Evolutionary conservation across 176 grass and related monocot genomes (phyloP), one percentile per base, ranked within the genome.

Genomic region (Eremochloa ophiuroides): DNA sequence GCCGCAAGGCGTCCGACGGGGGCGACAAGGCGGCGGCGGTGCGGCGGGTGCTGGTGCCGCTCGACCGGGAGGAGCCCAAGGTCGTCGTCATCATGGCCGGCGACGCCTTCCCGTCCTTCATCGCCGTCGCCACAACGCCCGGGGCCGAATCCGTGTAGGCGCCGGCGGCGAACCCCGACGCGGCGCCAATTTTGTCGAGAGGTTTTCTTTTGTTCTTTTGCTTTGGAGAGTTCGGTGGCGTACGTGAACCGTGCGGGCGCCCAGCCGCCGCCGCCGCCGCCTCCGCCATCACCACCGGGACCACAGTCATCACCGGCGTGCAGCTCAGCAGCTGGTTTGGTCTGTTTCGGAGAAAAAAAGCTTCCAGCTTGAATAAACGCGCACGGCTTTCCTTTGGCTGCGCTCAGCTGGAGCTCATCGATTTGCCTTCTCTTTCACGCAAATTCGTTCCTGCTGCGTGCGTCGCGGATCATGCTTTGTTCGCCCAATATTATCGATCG

Each of bases 61-160:
- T 87, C 14, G 85, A 87, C 70, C 23, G 85, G 73, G 85, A 83
- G 77, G n/a, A n/a, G n/a, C 82, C 87, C 71, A 81, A 37, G 64
- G 51, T 85, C 55, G 82, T 72, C 26, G 87, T 89, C 26, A 48
- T 80, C 82, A 89, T 89, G 77, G 71, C 87, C 55, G 87, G 87
- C 34, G 77, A 71, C 68, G 68, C 63, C 27, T 7, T 46, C 34
- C 82, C 82, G 0, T 85, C 82, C 50, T 89, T 85, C 82, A 33
- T 89, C 87, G 87, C 82, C 82, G 80, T 71, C 33, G 87, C 76
- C 87, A 89, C 23, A 13, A 16, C 10, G 4, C 40, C 12, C 6
- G 60, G 12, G 4, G 66, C 9, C 27, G 76, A 13, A 9, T 26
- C 26, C 60, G 76, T 33, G 10, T 86, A 59, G 44, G 26, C 68